Base-by-base conservation (phyloP, 306 rosid genomes). In the Styphnolobium japonicum region DNA sequence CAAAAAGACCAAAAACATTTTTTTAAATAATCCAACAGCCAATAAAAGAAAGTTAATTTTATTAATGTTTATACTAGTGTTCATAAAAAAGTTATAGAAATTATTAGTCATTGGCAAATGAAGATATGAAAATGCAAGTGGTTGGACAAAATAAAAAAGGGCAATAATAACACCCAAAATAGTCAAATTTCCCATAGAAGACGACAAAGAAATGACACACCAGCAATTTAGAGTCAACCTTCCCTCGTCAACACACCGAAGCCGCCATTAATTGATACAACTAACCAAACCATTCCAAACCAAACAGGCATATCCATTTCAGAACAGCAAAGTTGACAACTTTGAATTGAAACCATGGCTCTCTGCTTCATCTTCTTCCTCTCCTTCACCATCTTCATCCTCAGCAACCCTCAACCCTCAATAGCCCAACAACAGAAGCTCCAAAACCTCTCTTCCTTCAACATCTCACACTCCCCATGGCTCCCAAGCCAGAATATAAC, bases 401-500 rank as follows among this genome's bases (percentile, higher is more conserved):
- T 85, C 83, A 73, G 40, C 64, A 67, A 16, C 31, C 83, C 76
- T 34, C 88, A 73, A 18, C 74, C 63, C 6, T 88, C 89, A 48
- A 18, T 79, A 36, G 82, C 89, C 43, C 88, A 88, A 39, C 82
- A 75, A 31, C 62, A 63, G 27, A 48, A 6, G 2, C 6, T 12
- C 2, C 19, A 18, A 29, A 77, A 33, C 45, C 1, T 76, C 36
- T 42, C 78, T 11, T 65, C 88, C 67, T 86, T 90, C 85, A 81
- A 79, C 40, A 45, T 40, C 81, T 84, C 90, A 16, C 1, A 39
- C 80, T 79, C 88, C 19, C 93, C 91, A 57, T 92, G 97, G 97
- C 61, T 1, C 0, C 89, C 90, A 25, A 10, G 15, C 18, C 76
- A 81, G 65, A 87, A 87, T 74, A 84, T 0, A n/a, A 80, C 49